Percentiles rank a stretch among this genome's conserved stretches.
Conservation (phyloP, 2,329 filamentous ascomycete genomes). For the Colletotrichum tabaci region DNA sequence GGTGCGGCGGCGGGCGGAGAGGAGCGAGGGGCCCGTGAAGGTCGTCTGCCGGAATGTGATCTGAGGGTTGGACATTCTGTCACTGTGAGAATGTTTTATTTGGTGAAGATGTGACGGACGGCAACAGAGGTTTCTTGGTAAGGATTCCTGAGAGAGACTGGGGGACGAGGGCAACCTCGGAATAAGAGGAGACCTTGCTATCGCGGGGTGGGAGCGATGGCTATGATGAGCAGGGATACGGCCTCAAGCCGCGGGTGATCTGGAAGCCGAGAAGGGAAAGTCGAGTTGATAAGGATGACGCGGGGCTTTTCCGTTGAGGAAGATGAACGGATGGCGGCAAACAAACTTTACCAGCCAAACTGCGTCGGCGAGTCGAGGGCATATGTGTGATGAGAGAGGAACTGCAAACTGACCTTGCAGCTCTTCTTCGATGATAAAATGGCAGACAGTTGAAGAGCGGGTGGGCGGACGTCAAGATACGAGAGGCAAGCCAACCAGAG, state of each 20-base stretch:
- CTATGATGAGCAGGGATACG: conserved; percentile 10
- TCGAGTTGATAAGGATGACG: conserved; percentile 9
- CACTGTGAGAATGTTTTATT: background rate
- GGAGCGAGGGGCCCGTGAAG: conserved; percentile 54
- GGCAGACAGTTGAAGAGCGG: background rate
- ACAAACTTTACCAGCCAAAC: background rate
- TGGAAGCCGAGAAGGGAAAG: conserved; percentile 19
- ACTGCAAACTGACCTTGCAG: background rate
- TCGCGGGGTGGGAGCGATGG: background rate
- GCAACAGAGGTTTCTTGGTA: background rate
- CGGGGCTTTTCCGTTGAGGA: background rate
- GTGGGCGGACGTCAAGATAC: background rate
- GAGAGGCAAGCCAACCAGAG: conserved; percentile 12
- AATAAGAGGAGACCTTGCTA: conserved; percentile 1
- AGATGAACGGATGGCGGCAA: background rate
- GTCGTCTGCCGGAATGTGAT: conserved; percentile 53
- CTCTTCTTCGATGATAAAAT: background rate
- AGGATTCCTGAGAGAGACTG: background rate
- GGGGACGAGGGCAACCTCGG: background rate
- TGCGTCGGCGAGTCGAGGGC: background rate
- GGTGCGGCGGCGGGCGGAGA: conserved; percentile 52
- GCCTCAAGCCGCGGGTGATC: background rate
- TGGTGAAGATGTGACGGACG: background rate
- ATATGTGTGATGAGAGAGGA: background rate
- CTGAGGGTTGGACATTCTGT: conserved; percentile 53